These are phyloP conservation scores for Alternaria gaisen DNA, from an alignment of 2,329 filamentous ascomycete genomes.

Conservation along the genomic window DNA sequence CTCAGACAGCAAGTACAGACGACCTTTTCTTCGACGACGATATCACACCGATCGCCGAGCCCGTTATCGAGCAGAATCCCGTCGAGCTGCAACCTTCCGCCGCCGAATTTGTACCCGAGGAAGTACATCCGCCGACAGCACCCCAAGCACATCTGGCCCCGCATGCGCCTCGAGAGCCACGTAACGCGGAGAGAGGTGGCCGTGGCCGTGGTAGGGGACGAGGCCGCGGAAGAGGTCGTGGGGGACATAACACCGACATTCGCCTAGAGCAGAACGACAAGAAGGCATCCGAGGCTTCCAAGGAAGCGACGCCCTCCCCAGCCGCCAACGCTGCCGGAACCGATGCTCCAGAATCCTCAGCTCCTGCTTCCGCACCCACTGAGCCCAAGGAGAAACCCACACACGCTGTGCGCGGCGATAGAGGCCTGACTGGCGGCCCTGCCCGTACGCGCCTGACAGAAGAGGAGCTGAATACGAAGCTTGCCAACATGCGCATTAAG, in stretches of 20 bases:
- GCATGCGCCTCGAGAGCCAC: slow-evolving; percentile 37
- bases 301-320: slow-evolving; percentile 31
- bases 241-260: slow-evolving; percentile 24
- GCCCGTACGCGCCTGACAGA: slow-evolving; percentile 63
- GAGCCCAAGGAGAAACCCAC: slow-evolving; percentile 35
- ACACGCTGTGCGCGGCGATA: slow-evolving; percentile 46
- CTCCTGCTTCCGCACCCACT: slow-evolving; percentile 27
- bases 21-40: slow-evolving; percentile 63
- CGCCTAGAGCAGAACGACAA: slow-evolving; percentile 24
- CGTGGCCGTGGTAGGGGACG: slow-evolving; percentile 39
- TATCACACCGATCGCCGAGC: slow-evolving; percentile 57
- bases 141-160: slow-evolving; percentile 34
- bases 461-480: slow-evolving; percentile 67
- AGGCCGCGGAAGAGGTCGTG: slow-evolving; percentile 35
- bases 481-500: slow-evolving; percentile 68
- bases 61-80: slow-evolving; percentile 49
- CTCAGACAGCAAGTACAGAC: slow-evolving; percentile 60
- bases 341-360: slow-evolving; percentile 21
- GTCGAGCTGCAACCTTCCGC: slow-evolving; percentile 29
- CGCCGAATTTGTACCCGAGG: slow-evolving; percentile 32
- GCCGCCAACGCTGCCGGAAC: slow-evolving; percentile 16
- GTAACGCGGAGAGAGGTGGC: slow-evolving; percentile 39
- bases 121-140: slow-evolving; percentile 25
- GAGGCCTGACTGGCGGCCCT: slow-evolving; percentile 45
- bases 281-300: slow-evolving; percentile 27